Percentiles rank a stretch among this genome's conserved stretches.
Conservation (phyloP, 352 stramenopile genomes). For the Thalassiosira exigua region DNA sequence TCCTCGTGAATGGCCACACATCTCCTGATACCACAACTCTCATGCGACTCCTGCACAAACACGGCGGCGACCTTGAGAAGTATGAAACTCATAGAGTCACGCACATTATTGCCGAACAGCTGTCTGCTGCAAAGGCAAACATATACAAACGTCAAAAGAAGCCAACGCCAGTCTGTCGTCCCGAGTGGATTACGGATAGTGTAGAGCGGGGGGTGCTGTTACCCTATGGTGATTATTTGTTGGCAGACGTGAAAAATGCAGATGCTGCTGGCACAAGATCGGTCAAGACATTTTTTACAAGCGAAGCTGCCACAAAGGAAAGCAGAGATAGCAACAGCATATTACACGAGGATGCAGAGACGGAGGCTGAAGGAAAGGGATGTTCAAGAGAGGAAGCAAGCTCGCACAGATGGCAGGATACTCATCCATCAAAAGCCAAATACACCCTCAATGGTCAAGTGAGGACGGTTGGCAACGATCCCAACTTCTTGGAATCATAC, state of each 20-base stretch:
- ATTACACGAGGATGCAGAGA: neutral
- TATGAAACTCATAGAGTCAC: constrained; percentile 83
- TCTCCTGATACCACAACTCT: constrained; percentile 75
- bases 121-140: constrained; percentile 79
- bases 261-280: constrained; percentile 46
- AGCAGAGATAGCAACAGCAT: neutral
- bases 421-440: constrained; percentile 44
- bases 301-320: neutral
- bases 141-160: constrained; percentile 79
- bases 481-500: constrained; percentile 72
- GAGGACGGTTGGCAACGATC: constrained; percentile 75
- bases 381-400: constrained; percentile 15
- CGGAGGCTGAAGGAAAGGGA: neutral
- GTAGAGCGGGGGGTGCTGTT: constrained; percentile 86
- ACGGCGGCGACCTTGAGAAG: constrained; percentile 83
- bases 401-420: constrained; percentile 42
- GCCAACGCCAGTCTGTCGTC: constrained; percentile 87
- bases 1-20: constrained; percentile 82
- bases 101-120: constrained; percentile 79
- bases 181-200: constrained; percentile 92
- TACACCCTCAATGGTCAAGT: constrained; percentile 55
- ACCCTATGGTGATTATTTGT: constrained; percentile 87
- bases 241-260: constrained; percentile 87
- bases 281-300: constrained; percentile 53
- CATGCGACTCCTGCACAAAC: constrained; percentile 75